Evolutionary conservation across 169 alveolate genomes (phyloP).

Genomic region (Plasmodium blacklocki): DNA sequence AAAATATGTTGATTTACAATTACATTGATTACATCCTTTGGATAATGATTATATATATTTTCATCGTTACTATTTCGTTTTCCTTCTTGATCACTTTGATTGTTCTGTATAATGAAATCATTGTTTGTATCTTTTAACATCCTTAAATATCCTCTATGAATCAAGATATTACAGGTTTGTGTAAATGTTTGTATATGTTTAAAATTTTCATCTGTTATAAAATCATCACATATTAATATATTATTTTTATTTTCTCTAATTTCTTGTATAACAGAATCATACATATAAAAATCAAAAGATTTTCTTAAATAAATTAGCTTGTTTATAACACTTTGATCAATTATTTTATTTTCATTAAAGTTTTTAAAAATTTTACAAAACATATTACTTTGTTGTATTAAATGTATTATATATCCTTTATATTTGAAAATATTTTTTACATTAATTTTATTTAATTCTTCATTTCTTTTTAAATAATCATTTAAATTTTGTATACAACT

Average conservation of each 20-base stretch:
- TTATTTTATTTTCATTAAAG: neutral
- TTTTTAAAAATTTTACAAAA: constrained; percentile 44
- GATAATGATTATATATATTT: neutral
- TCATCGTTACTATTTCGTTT: neutral
- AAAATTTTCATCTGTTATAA: constrained; percentile 6
- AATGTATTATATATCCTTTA: constrained; percentile 28
- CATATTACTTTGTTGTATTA: constrained; percentile 18
- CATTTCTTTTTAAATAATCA: constrained; percentile 28
- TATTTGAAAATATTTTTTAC: constrained; percentile 11
- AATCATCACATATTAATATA: neutral
- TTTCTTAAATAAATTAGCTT: constrained; percentile 13
- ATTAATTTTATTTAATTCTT: constrained; percentile 18
- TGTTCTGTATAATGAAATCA: neutral
- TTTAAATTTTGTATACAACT: constrained; percentile 10
- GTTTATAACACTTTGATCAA: constrained; percentile 8
- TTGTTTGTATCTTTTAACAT: neutral
- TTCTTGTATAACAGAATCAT: constrained; percentile 19
- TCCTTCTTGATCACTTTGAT: neutral
- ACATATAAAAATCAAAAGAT: neutral
- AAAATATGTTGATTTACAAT: neutral
- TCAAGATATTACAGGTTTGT: constrained; percentile 1
- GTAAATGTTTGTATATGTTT: constrained; percentile 21
- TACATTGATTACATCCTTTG: neutral
- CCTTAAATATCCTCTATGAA: neutral
- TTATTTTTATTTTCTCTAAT: neutral